Base-by-base conservation (phyloP, 192 early-diverging fungal species). In the Coemansia sp. region DNA sequence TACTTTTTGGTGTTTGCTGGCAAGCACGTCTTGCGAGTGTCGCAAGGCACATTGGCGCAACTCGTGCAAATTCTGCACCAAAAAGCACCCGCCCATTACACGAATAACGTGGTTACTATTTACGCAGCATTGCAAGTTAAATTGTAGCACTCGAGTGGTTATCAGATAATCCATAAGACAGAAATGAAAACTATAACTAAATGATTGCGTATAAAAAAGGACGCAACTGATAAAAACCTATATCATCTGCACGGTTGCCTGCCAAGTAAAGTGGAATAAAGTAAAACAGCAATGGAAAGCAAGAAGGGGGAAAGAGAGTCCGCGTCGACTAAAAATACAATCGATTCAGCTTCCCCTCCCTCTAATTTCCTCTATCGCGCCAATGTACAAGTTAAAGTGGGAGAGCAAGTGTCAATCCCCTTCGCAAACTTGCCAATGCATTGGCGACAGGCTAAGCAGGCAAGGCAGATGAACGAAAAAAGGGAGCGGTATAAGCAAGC, bases 171-270 rank as follows among this genome's bases (percentile, higher is more conserved):
- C 41, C 15, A 15, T 15, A 45, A 45, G 41, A 45, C 32, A 35
- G 32, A 35, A 35, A 35, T 35, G 32, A 35, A 35, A 35, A 35
- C 32, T 35, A 35, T 45, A 45, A 45, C 14, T 45, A 32, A 35
- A n/a, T 15, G 32, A 37, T 35, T 25, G 17, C 10, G 15, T 43
- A 12, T 17, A 32, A 61, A 6, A 24, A 27, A 37, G 29, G 52
- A 22, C 17, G 50, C 32, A 24, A 54, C 50, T 64, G 32, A 64
- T 41, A 51, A 43, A 62, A 61, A 48, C 23, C 32, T 45, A 15
- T 45, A 45, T 45, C 41, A 45, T 45, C 15, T n/a, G 41, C 41
- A 12, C 11, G 15, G 41, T n/a, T 15, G 41, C 41, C 41, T 45
- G 41, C 41, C 41, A 45, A 45, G 15, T 15, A 45, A 12, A 4